A percentile compares a stretch with the other conserved stretches of the same genome.
These are phyloP conservation scores for Halophytophthora polymorphica DNA, from an alignment of 352 stramenopile species.

Conservation along the genomic window DNA sequence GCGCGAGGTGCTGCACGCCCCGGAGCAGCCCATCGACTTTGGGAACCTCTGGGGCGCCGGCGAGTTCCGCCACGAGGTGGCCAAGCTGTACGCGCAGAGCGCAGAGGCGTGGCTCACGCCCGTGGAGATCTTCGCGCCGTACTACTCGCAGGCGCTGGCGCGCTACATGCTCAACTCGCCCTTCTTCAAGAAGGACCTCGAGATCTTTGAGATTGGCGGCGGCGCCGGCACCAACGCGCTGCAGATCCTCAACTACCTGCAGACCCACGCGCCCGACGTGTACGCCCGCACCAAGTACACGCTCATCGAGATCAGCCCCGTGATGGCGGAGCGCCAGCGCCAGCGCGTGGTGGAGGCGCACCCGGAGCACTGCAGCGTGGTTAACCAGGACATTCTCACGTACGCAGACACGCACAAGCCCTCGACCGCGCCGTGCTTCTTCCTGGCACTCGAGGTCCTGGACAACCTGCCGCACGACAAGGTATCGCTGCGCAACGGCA, in stretches of 20 bases:
- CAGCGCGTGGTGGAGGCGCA: slow-evolving; percentile 57
- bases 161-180: slow-evolving; percentile 86
- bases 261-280: slow-evolving; percentile 62
- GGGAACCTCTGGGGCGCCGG: slow-evolving; percentile 67
- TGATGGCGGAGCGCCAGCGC: slow-evolving; percentile 81
- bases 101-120: slow-evolving; percentile 88
- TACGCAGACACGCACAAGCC: slow-evolving; percentile 56
- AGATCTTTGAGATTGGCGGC: slow-evolving; percentile 87
- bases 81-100: slow-evolving; percentile 62
- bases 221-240: slow-evolving; percentile 88
- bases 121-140: slow-evolving; percentile 86
- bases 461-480: slow-evolving; percentile 93
- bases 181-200: slow-evolving; percentile 43
- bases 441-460: slow-evolving; percentile 87
- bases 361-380: slow-evolving; percentile 56
- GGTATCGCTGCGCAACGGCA: slow-evolving; percentile 63
- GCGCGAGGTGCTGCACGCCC: slow-evolving; percentile 74
- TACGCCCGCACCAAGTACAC: slow-evolving; percentile 86
- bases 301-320: slow-evolving; percentile 86
- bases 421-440: slow-evolving; percentile 63
- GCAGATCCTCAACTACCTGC: slow-evolving; percentile 88
- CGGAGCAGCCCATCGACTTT: slow-evolving; percentile 64
- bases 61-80: slow-evolving; percentile 67
- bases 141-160: slow-evolving; percentile 86
- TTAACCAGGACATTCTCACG: slow-evolving; percentile 82